Conservation (phyloP, 352 stramenopile species). For the Pythium phragmitis region DNA sequence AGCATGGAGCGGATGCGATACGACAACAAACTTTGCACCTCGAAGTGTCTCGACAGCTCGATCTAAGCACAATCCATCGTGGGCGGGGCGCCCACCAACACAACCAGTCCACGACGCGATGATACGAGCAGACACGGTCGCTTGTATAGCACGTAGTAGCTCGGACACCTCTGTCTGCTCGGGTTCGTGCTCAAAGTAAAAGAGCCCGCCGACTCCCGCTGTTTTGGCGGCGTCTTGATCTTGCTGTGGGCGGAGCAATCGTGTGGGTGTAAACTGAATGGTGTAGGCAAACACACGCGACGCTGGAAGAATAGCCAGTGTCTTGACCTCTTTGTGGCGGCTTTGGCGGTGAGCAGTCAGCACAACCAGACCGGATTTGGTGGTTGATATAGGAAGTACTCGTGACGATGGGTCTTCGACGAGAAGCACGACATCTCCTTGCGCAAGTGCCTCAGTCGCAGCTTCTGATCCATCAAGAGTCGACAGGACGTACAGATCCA, state of each 20-base stretch:
- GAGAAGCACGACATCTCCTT: not conserved
- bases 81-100: not conserved
- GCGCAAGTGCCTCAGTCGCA: not conserved
- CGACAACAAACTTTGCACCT: not conserved
- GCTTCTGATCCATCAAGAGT: not conserved
- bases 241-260: not conserved
- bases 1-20: conserved; percentile 1
- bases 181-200: not conserved
- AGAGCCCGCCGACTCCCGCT: not conserved
- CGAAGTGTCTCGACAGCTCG: not conserved
- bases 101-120: not conserved
- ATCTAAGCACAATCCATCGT: not conserved
- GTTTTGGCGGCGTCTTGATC: not conserved
- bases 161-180: not conserved
- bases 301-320: not conserved
- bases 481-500: not conserved
- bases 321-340: not conserved
- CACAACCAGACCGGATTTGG: not conserved
- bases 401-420: not conserved
- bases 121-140: not conserved
- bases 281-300: conserved; percentile 1
- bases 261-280: not conserved
- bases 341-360: not conserved
- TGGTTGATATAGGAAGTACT: not conserved
- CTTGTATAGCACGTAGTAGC: not conserved